Evolutionary conservation across 345 rosid genomes (phyloP).

Genomic region (Camelina sativa): DNA sequence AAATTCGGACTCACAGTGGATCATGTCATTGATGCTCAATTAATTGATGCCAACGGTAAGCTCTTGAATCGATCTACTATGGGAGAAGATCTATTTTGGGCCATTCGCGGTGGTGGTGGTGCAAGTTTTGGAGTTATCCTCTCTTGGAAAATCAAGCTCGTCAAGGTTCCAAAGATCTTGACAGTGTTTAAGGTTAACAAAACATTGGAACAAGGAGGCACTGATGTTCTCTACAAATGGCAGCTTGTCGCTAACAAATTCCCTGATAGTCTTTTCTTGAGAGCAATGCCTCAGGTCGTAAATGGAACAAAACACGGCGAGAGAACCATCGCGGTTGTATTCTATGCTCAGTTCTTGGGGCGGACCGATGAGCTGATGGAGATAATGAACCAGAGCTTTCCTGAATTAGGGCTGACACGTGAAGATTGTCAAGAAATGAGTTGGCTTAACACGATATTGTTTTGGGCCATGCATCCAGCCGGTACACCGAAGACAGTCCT

Average conservation of each 20-base stretch:
- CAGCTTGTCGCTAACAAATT: slow-evolving; percentile 31
- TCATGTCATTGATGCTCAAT: slow-evolving; percentile 51
- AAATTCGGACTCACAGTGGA: slow-evolving; percentile 55
- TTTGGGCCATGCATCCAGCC: slow-evolving; percentile 44
- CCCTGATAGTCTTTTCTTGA: slow-evolving; percentile 51
- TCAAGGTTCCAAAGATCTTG: slow-evolving; percentile 48
- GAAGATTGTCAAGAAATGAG: slow-evolving; percentile 50
- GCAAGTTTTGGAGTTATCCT: slow-evolving; percentile 54
- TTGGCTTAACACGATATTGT: slow-evolving; percentile 55
- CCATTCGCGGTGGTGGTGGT: slow-evolving; percentile 57
- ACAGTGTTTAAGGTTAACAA: slow-evolving; percentile 47
- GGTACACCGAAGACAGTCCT: slow-evolving; percentile 31
- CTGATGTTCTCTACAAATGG: slow-evolving; percentile 38
- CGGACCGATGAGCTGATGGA: slow-evolving; percentile 20
- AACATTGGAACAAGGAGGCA: slow-evolving; percentile 38
- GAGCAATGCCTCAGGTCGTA: slow-evolving; percentile 54
- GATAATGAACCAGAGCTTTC: slow-evolving; percentile 46
- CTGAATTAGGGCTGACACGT: slow-evolving; percentile 49
- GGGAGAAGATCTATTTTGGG: slow-evolving; percentile 65
- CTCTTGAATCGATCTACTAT: slow-evolving; percentile 47
- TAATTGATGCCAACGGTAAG: slow-evolving; percentile 48
- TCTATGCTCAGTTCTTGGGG: neutral
- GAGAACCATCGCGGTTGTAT: slow-evolving; percentile 37
- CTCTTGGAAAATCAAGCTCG: slow-evolving; percentile 50
- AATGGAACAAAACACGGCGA: slow-evolving; percentile 29